phyloP scores from a whole-genome alignment of 495 filamentous ascomycete genomes.

The Aspergillus conjunctus region DNA sequence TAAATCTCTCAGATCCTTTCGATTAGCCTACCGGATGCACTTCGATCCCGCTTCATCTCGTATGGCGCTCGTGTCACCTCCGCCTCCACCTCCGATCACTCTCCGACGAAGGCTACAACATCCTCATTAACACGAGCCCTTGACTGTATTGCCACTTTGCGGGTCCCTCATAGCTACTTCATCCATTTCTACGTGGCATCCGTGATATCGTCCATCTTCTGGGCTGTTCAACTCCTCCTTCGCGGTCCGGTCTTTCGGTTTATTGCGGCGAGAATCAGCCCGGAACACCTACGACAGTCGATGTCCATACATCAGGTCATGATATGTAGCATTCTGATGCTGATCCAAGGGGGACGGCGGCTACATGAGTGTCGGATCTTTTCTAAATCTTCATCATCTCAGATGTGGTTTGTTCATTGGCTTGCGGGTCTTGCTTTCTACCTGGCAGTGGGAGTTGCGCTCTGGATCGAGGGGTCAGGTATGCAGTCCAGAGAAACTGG shows the following conservation, averaged over 20 bases:
- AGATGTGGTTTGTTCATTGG: slow-evolving; percentile 87
- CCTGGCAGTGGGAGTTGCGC: slow-evolving; percentile 63
- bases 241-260: slow-evolving; percentile 53
- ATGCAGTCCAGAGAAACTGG: slow-evolving; percentile 1
- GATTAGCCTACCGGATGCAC: slow-evolving; percentile 50
- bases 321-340: slow-evolving; percentile 69
- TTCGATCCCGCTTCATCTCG: slow-evolving; percentile 56
- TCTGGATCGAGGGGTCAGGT: slow-evolving; percentile 90
- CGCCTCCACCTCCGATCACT: slow-evolving; percentile 23
- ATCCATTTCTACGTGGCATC: slow-evolving; percentile 81
- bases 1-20: slow-evolving; percentile 50
- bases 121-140: slow-evolving; percentile 36
- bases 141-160: slow-evolving; percentile 54
- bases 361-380: slow-evolving; percentile 70
- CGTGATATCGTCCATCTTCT: slow-evolving; percentile 70
- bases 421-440: slow-evolving; percentile 79
- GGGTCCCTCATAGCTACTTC: slow-evolving; percentile 87
- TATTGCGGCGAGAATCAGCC: slow-evolving; percentile 39
- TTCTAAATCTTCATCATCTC: slow-evolving; percentile 64
- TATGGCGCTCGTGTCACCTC: slow-evolving; percentile 59
- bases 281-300: slow-evolving; percentile 40
- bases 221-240: slow-evolving; percentile 66
- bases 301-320: slow-evolving; percentile 69
- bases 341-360: slow-evolving; percentile 71
- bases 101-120: slow-evolving; percentile 14